Percentiles rank a stretch among this genome's conserved stretches.
Conservation (phyloP, 108 stramenopile species). For the Stephanodiscus minutulus region DNA sequence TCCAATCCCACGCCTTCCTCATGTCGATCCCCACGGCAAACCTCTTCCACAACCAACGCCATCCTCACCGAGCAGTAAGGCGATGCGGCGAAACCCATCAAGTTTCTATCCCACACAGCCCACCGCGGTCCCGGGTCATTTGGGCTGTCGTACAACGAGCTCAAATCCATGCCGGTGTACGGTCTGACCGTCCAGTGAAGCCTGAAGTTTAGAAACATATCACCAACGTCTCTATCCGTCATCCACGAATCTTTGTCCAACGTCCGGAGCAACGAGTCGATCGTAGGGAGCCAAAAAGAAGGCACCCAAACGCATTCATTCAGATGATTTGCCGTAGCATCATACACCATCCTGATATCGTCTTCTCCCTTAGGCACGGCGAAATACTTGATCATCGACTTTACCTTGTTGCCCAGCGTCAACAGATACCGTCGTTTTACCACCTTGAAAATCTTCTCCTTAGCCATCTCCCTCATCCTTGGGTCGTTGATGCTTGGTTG, state of each 20-base stretch:
- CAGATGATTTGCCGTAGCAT: constrained; percentile 44
- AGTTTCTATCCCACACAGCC: constrained; percentile 34
- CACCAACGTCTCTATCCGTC: not conserved
- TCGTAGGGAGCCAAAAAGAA: constrained; percentile 48
- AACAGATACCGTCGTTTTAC: constrained; percentile 19
- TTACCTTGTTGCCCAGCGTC: not conserved
- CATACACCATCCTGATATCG: constrained; percentile 32
- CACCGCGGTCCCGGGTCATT: not conserved
- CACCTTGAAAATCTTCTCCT: constrained; percentile 40
- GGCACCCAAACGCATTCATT: constrained; percentile 50
- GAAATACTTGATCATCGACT: constrained; percentile 39
- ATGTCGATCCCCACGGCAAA: constrained; percentile 26
- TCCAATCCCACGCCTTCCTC: not conserved
- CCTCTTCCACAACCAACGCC: constrained; percentile 30
- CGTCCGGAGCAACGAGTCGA: constrained; percentile 3
- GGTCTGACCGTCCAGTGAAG: constrained; percentile 21
- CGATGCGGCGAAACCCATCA: constrained; percentile 50
- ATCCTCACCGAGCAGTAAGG: constrained; percentile 31
- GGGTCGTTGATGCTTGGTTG: too few species aligned
- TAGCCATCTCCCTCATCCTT: not conserved
- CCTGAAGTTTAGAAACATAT: not conserved
- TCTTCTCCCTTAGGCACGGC: constrained; percentile 40
- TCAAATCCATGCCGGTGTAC: constrained; percentile 33
- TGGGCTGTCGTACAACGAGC: too few species aligned
- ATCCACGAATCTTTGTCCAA: not conserved